Evolutionary conservation across 306 rosid species (phyloP), one percentile per base, ranked within the genome.

Genomic region (Cicer yamashitae): DNA sequence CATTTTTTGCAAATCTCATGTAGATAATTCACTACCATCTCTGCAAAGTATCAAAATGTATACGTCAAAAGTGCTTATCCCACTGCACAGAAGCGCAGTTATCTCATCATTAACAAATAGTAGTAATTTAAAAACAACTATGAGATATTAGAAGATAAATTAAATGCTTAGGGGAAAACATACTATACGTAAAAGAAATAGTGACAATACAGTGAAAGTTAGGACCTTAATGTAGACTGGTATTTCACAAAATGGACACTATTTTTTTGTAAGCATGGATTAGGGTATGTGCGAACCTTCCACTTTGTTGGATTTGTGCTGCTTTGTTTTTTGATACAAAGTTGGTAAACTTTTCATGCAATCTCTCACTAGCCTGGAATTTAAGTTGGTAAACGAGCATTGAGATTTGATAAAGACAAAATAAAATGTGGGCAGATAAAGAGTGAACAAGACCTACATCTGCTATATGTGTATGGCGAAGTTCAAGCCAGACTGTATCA

Each of bases 1-100:
- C 97, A 94, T 89, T 83, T 94, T 94, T 81, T 94, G 97, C 86
- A 94, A 79, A 75, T 94, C 98, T 70, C 93, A 84, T 17, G 98
- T 94, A 72, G 97, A 89, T 82, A 94, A 11, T 80, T 94, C 98
- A 66, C 74, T 54, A 48, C 96, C 92, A 77, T 91, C 96, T 84
- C 98, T 94, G 83, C 84, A 63, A 3, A 67, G 77, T 79, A 63
- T 66, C 22, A 78, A 85, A 85, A 72, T 70, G 41, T 82, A 44
- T 73, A 76, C 1, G 58, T 84, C 25, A 72, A 9, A 70, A 57
- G 34, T 63, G 14, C 52, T 59, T 30, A 12, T 30, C 65, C 65
- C 17, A 30, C 65, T 30, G 5, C 13, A 59, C 38, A 57, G 8
- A 57, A 22, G 39, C 7, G n/a, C 39, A 22, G 12, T 22, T 2